These are phyloP conservation scores for Populus hybrid DNA, from an alignment of 441 rosid species.

Conservation along the genomic window DNA sequence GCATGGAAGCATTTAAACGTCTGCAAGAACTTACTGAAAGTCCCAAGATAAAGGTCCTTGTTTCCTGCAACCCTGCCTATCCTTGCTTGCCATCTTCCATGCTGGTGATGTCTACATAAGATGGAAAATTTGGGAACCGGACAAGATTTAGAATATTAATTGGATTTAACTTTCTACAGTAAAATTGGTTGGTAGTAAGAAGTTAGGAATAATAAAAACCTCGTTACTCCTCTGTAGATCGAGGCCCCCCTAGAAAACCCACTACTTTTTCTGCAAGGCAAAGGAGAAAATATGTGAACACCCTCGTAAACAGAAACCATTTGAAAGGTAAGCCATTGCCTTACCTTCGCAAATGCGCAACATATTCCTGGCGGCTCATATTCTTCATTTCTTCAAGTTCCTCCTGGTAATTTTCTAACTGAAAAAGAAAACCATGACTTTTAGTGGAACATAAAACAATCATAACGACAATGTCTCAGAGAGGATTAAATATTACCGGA, in stretches of 20 bases:
- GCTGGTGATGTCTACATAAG: constrained; percentile 78
- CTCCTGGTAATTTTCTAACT: constrained; percentile 75
- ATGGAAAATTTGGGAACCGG: background rate
- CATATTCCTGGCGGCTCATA: constrained; percentile 92
- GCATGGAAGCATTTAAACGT: background rate
- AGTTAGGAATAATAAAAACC: background rate
- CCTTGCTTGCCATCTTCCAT: constrained; percentile 98
- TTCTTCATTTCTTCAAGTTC: constrained; percentile 89
- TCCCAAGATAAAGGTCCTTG: constrained; percentile 96
- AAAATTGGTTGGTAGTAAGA: background rate
- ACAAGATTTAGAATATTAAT: background rate
- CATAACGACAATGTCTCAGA: no score
- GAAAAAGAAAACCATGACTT: constrained; percentile 1
- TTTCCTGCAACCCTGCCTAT: constrained; percentile 96
- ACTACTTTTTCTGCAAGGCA: background rate
- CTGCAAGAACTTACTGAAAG: constrained; percentile 62
- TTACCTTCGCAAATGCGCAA: constrained; percentile 83
- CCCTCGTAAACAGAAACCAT: background rate
- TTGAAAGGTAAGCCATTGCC: background rate
- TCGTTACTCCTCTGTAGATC: no score
- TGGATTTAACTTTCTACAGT: background rate
- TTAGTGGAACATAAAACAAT: background rate
- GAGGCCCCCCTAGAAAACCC: no score
- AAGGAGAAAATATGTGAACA: background rate
- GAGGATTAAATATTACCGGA: no score